phyloP scores from a whole-genome alignment of 257 asterid genomes.

The Nicotiana noctiflora region DNA sequence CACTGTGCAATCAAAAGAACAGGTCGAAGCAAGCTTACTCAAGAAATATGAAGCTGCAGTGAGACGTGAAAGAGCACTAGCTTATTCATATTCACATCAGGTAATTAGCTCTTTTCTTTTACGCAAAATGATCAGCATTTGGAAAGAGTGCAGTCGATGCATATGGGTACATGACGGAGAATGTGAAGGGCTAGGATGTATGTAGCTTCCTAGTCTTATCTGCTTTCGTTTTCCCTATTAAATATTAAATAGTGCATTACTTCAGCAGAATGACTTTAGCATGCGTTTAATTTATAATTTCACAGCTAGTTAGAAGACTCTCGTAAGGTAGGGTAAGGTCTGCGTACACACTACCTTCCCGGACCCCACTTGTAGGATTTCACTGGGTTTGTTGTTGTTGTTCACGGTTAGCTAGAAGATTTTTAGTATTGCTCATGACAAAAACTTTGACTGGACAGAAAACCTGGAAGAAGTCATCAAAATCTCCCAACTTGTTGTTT shows the following conservation, averaged over 20 bases:
- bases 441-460: constrained; percentile 43
- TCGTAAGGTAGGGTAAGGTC: too few relatives aligned
- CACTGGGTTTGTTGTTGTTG: too few relatives aligned
- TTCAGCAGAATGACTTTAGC: background rate
- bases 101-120: constrained; percentile 27
- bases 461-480: constrained; percentile 82
- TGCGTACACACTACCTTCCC: too few relatives aligned
- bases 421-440: background rate
- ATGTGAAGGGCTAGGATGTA: background rate
- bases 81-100: constrained; percentile 94
- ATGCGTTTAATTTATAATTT: background rate
- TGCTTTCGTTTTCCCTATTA: background rate
- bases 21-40: constrained; percentile 65
- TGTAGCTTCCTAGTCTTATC: background rate
- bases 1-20: constrained; percentile 77
- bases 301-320: background rate
- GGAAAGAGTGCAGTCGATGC: background rate
- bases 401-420: background rate
- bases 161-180: background rate
- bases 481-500: constrained; percentile 63
- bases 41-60: constrained; percentile 79
- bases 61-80: constrained; percentile 94
- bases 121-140: background rate
- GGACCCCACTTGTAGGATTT: too few relatives aligned
- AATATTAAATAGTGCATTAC: background rate